Conservation (phyloP, 352 stramenopile species). For the Plasmopara viticola region DNA sequence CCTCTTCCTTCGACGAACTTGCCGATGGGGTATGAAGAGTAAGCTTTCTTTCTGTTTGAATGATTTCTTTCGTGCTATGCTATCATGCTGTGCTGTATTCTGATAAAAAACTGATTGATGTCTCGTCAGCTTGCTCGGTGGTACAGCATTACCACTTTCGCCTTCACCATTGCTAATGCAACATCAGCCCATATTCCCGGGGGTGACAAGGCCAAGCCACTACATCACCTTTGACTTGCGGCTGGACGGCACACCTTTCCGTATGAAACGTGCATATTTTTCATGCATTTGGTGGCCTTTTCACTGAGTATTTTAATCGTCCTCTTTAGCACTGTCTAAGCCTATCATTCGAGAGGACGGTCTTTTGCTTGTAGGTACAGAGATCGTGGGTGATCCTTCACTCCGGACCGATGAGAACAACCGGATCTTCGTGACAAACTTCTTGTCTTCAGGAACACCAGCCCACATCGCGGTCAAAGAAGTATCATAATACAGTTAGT, state of each 20-base stretch:
- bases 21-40: conserved; percentile 27
- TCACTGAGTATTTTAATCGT: conserved; percentile 5
- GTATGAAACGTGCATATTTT: conserved; percentile 18
- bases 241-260: conserved; percentile 29
- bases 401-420: conserved; percentile 23
- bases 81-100: not conserved
- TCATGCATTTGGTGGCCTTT: not conserved
- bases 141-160: conserved; percentile 1
- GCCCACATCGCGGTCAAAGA: conserved; percentile 33
- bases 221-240: conserved; percentile 29
- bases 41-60: conserved; percentile 1
- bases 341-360: conserved; percentile 71
- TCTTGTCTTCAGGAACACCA: conserved; percentile 16
- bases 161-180: conserved; percentile 9
- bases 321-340: conserved; percentile 59
- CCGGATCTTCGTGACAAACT: conserved; percentile 60
- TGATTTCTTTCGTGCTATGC: not conserved
- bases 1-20: conserved; percentile 20
- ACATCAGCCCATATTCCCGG: conserved; percentile 9
- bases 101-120: not conserved
- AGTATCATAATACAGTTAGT: conserved; percentile 21
- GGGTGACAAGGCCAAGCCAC: conserved; percentile 9
- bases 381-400: conserved; percentile 18
- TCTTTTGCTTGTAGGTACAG: conserved; percentile 61
- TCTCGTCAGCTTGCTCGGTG: conserved; percentile 7